Base-by-base conservation (phyloP, 257 asterid species). In the Scutellaria galericulata region DNA sequence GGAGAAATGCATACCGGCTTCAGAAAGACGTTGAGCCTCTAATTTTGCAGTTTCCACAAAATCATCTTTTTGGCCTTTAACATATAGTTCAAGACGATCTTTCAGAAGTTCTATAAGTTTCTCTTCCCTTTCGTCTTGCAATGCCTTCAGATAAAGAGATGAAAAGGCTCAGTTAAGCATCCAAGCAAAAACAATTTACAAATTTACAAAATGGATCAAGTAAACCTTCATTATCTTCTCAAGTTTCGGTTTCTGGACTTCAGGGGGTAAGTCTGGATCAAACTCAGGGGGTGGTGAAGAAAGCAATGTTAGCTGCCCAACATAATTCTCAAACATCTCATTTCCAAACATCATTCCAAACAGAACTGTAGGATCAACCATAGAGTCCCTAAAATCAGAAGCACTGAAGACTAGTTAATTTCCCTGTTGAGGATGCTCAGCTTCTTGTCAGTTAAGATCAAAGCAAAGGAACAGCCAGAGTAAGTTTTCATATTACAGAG, bases 261-360 rank as follows among this genome's bases (percentile, higher is more conserved):
- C 90, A 56, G 90, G 94, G 70, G 83, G 80, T 48, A 81, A 75
- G 14, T 78, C 81, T 27, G 88, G 91, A 68, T 85, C 91, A 68
- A 77, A 71, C 73, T 87, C 96, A 54, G 85, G 64, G 44, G 88
- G 82, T 53, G 88, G 85, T 67, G 88, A 72, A 45, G 93, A 73
- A 79, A 90, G 96, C 86, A 92, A 80, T 22, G 81, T 70, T 71
- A 92, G 94, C 78, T 85, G 88, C 54, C 98, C 96, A n/a, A 90
- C 84, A 67, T 86, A 88, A 70, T 90, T 89, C 78, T 85, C 92
- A 77, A 90, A 90, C 51, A 59, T 75, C 37, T 88, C 96, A 65
- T 89, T 90, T 61, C 93, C 96, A 72, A 90, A 86, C 75, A 86
- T 82, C 96, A 90, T 90, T 66, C 96, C 96, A 75, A 92, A 92